Evolutionary conservation across 192 early-diverging fungal species (phyloP), one percentile per base, ranked within the genome.

Genomic region (Neocallimastix lanati): DNA sequence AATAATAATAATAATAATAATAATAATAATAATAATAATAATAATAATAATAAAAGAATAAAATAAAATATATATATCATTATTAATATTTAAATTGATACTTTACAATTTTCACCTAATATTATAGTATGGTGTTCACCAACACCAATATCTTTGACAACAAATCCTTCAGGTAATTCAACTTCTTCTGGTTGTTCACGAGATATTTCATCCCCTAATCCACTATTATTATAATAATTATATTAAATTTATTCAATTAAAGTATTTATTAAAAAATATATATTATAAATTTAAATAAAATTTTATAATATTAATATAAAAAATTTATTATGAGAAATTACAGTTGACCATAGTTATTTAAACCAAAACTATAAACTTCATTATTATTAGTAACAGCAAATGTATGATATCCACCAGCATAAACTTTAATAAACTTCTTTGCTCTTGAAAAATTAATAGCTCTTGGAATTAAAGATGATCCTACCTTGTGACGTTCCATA

Each of bases 301-400:
- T 29, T 83, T 82, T 27, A 30, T 50, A 79, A 87, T 84, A n/a
- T 37, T 78, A 27, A 81, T 77, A 0, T 86, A 38, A 14, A 13
- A 14, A 14, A 14, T 12, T 1, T 14, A 13, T 12, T 12, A 38
- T 12, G 13, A 12, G 84, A 38, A 92, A 81, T 4, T 95, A 95
- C 79, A 94, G 92, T 85, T 98, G 96, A 76, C 89, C 90, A 82
- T 92, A 93, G 80, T 95, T 96, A 84, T 98, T 98, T 77, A 96
- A 86, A 25, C 96, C 96, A 91, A 93, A 96, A 14, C 90, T 87
- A 80, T 87, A 95, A 18, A 96, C 84, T 18, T 87, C 82, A 78
- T 90, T 89, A 28, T 88, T 84, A 13, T 87, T 86, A 78, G 91
- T 89, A 13, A 96, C 88, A 3, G 93, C 88, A 82, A 95, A 95